Evolutionary conservation across 257 asterid species (phyloP), one percentile per base, ranked within the genome.

Genomic region (Penstemon barbatus): DNA sequence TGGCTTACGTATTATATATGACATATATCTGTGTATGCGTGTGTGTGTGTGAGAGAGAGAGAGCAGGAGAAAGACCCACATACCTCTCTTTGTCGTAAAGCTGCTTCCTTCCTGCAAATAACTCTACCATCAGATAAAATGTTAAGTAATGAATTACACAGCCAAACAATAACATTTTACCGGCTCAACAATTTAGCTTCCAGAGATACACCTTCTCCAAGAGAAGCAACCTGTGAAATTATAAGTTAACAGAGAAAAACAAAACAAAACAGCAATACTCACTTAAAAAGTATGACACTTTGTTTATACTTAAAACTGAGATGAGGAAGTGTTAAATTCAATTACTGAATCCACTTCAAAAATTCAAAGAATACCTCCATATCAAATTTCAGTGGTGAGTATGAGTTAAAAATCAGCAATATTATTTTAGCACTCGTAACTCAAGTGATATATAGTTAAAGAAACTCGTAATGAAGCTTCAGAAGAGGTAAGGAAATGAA

Each of bases 81-180:
- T 71, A 94, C 99, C 97, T 94, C 99, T 82, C 97, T 87, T 79
- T 91, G 97, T 45, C 93, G 89, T 61, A 91, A 84, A 75, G 96
- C 93, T 70, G 96, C 99, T 86, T 94, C 98, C 87, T 94, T 94
- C 86, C 99, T 94, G 96, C 69, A 82, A 78, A 80, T 61, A 71
- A 76, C 33, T 39, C 74, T 65, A 73, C 41, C 70, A 77, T 91
- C 78, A 90, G 71, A 57, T 74, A 64, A 54, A 64, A 68, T 54
- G 60, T 65, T 63, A 68, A 53, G 45, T 43, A 75, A 43, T 69
- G 70, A 41, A 74, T 55, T 67, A 67, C 41, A 59, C 71, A 74
- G 59, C 65, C 42, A 69, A 57, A 75, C 13, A 63, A 71, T 54
- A 57, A 37, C 71, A 54, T 69, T 13, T 40, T 77, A 94, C 99